A percentile compares a stretch with the other conserved stretches of the same genome.
Evolutionary conservation across 176 grass and related monocot genomes (phyloP).

Genomic region (maize (Zea mays)): Zm-B73-REFERENCE-NAM-5.0 NC_050105.1:128509001-128509500

Average conservation of each 20-base stretch:
- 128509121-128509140: no score
- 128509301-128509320: neutral
- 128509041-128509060: neutral
- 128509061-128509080: neutral
- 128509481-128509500: conserved; percentile 21
- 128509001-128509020: no score
- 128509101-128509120: no score
- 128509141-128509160: no score
- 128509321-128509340: neutral
- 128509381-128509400: neutral
- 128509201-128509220: neutral
- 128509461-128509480: neutral
- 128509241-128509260: neutral
- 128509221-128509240: neutral
- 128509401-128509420: conserved; percentile 3
- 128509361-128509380: neutral
- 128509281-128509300: neutral
- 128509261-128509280: neutral
- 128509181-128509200: no score
- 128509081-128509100: neutral
- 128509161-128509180: no score
- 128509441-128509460: conserved; percentile 7
- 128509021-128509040: neutral
- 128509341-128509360: neutral
- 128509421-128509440: neutral